These are phyloP conservation scores for Hyparrhenia diplandra DNA, from an alignment of 176 grass and related monocot species.

Conservation along the genomic window DNA sequence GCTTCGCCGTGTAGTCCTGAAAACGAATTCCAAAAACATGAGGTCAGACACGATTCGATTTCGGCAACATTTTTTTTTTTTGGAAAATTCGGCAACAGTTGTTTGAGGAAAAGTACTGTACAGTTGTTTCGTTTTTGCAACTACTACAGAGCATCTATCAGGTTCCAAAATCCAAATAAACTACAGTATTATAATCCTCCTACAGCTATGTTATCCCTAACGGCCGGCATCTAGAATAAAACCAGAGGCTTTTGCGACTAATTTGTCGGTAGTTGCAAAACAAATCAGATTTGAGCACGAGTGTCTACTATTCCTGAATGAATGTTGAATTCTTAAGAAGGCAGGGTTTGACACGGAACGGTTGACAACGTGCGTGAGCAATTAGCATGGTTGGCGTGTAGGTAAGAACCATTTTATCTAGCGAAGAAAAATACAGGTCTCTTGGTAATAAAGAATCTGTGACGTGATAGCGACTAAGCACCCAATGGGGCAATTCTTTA, in stretches of 20 bases:
- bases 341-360: conserved; percentile 1
- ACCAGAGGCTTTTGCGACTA: not conserved
- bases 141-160: not conserved
- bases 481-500: not conserved
- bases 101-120: not conserved
- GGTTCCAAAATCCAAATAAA: not conserved
- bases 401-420: not conserved
- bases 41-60: not conserved
- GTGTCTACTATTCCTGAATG: not conserved
- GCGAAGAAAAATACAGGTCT: not conserved
- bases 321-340: not conserved
- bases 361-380: conserved; percentile 25
- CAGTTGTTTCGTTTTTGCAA: not conserved
- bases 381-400: not conserved
- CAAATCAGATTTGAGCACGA: conserved; percentile 6
- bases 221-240: not conserved
- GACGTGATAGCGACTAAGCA: not conserved
- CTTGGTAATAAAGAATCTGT: not conserved
- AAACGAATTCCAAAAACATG: not conserved
- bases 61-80: not conserved
- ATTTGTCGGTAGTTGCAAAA: conserved; percentile 21
- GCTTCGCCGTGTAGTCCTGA: conserved; percentile 90
- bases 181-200: not conserved
- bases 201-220: not conserved
- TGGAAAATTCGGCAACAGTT: not conserved